phyloP scores from a whole-genome alignment of 1,139 yeast genomes.

The Nakaseomyces glabratus region DNA sequence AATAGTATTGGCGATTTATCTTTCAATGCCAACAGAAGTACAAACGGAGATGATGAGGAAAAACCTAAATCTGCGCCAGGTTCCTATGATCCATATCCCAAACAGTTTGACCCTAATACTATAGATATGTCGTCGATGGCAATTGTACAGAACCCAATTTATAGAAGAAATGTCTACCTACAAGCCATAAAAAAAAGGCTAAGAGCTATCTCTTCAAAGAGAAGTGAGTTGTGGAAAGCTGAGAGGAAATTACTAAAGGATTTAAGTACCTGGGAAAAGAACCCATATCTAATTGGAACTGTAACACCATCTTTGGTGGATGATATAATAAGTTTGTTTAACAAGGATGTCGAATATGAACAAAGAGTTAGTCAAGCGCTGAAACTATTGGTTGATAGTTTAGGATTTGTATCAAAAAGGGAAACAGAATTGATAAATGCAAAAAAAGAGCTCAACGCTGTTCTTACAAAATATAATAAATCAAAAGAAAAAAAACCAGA shows the following conservation, averaged over 20 bases:
- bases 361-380: slow-evolving; percentile 17
- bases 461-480: slow-evolving; percentile 17
- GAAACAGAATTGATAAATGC: slow-evolving; percentile 22
- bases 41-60: no score
- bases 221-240: slow-evolving; percentile 17
- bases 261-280: slow-evolving; percentile 21
- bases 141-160: slow-evolving; percentile 1
- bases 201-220: slow-evolving; percentile 18
- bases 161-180: slow-evolving; percentile 11
- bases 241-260: slow-evolving; percentile 21
- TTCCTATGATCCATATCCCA: slow-evolving; percentile 11
- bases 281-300: slow-evolving; percentile 15
- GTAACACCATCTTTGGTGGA: slow-evolving; percentile 17
- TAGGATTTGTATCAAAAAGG: slow-evolving; percentile 21
- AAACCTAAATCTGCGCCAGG: slow-evolving; percentile 6
- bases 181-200: slow-evolving; percentile 20
- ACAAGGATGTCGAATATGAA: slow-evolving; percentile 21
- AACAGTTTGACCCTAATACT: slow-evolving; percentile 9
- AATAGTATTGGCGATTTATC: no score
- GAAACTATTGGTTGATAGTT: slow-evolving; percentile 14
- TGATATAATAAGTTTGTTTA: slow-evolving; percentile 21
- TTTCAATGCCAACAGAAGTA: background rate
- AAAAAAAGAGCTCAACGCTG: slow-evolving; percentile 17
- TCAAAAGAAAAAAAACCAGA: slow-evolving; percentile 21
- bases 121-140: slow-evolving; percentile 3